Evolutionary conservation across 2,329 filamentous ascomycete genomes (phyloP).

Genomic region (Talaromyces sp.): DNA sequence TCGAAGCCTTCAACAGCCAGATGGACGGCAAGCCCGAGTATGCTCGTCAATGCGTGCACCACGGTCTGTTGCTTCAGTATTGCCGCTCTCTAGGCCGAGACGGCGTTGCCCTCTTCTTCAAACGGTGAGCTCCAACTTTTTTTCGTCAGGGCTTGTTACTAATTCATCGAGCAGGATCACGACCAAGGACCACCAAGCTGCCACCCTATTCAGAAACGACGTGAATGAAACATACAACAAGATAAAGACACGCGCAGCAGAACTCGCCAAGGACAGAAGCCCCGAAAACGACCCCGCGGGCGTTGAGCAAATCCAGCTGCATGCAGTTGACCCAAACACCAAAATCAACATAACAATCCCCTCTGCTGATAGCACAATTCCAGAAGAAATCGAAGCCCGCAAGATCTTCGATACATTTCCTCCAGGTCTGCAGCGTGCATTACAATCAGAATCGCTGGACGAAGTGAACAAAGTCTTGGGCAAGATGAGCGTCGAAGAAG

Average conservation of each 20-base stretch:
- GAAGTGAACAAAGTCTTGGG: constrained; percentile 83
- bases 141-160: constrained; percentile 2
- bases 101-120: constrained; percentile 90
- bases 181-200: constrained; percentile 81
- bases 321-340: constrained; percentile 89
- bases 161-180: constrained; percentile 55
- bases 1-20: constrained; percentile 86
- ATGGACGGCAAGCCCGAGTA: constrained; percentile 71
- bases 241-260: constrained; percentile 70
- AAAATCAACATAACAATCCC: constrained; percentile 86
- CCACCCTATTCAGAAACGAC: constrained; percentile 86
- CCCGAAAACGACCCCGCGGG: constrained; percentile 53
- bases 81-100: constrained; percentile 84
- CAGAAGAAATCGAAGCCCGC: constrained; percentile 56
- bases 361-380: constrained; percentile 60
- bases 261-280: constrained; percentile 61
- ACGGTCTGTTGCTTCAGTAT: constrained; percentile 88
- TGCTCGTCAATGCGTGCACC: constrained; percentile 83
- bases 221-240: constrained; percentile 80
- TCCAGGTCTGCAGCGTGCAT: constrained; percentile 71
- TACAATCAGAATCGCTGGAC: constrained; percentile 85
- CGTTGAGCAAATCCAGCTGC: constrained; percentile 94
- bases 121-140: constrained; percentile 50
- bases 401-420: constrained; percentile 79
- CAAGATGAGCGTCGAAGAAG: constrained; percentile 82